Evolutionary conservation across 345 rosid genomes (phyloP).

Genomic region (Salix exigua): DNA sequence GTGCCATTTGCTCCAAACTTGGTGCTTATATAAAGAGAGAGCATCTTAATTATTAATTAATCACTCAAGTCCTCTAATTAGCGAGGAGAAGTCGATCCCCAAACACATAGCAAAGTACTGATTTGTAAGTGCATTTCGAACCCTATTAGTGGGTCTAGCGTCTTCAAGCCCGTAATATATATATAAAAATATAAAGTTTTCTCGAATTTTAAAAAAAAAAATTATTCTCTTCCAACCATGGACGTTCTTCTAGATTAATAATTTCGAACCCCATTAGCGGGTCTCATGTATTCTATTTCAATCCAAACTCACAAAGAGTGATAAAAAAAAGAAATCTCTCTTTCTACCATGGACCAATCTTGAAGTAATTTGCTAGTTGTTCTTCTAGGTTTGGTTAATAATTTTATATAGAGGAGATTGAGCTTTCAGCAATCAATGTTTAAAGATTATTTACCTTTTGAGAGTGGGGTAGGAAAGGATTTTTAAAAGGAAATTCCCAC

Average conservation of each 20-base stretch:
- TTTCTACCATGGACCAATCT: neutral
- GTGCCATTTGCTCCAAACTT: constrained; percentile 25
- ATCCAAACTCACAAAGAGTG: no score
- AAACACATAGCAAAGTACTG: neutral
- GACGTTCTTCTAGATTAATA: neutral
- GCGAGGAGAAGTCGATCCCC: constrained; percentile 8
- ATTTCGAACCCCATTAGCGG: neutral
- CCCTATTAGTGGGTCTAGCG: neutral
- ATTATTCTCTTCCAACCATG: neutral
- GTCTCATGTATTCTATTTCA: no score
- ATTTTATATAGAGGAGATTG: constrained; percentile 6
- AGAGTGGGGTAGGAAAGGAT: constrained; percentile 39
- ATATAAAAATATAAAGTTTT: no score
- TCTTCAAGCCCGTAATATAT: no score
- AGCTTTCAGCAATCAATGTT: neutral
- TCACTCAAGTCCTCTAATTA: constrained; percentile 13
- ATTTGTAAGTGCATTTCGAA: neutral
- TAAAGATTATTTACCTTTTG: constrained; percentile 33
- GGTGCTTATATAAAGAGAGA: constrained; percentile 17
- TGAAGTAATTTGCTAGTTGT: neutral
- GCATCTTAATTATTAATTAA: constrained; percentile 30
- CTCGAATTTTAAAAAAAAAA: no score
- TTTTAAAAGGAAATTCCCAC: constrained; percentile 75
- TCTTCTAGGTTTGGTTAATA: neutral
- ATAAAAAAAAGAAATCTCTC: neutral